These are phyloP conservation scores for Sabuloglossum arenarium DNA, from an alignment of 495 filamentous ascomycete species.

Conservation along the genomic window DNA sequence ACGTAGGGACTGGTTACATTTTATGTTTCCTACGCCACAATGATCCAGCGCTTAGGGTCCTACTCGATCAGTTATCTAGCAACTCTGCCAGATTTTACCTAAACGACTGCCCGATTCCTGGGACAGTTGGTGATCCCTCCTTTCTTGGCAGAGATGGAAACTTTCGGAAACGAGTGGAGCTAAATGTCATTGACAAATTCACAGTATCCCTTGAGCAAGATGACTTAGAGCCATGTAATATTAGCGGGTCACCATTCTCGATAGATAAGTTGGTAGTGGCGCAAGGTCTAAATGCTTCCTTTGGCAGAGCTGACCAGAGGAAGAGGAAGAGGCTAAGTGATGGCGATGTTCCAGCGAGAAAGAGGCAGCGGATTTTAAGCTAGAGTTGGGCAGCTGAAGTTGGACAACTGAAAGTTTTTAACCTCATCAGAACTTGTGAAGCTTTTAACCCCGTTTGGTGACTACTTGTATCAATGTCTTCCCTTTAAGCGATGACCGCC, in stretches of 20 bases:
- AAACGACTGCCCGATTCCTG: constrained; percentile 1
- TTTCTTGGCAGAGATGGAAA: constrained; percentile 4
- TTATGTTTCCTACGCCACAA: neutral
- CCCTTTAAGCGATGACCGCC: no score
- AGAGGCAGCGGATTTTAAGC: neutral
- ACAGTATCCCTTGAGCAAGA: constrained; percentile 3
- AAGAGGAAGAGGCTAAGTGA: constrained; percentile 3
- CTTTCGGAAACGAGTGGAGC: constrained; percentile 2
- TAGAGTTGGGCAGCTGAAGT: no score
- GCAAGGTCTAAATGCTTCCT: constrained; percentile 3
- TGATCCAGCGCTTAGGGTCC: neutral
- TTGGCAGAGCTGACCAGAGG: constrained; percentile 3
- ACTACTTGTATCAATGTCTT: no score
- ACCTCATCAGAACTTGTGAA: no score
- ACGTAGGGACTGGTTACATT: neutral
- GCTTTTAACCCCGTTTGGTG: no score
- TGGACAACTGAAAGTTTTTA: no score
- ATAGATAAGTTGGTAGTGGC: constrained; percentile 1
- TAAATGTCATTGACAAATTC: constrained; percentile 1
- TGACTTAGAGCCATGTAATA: constrained; percentile 2
- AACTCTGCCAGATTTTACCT: constrained; percentile 2
- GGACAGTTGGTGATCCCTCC: neutral
- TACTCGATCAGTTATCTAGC: constrained; percentile 1
- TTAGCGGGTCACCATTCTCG: constrained; percentile 6
- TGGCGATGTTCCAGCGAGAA: neutral